phyloP scores from a whole-genome alignment of 2,329 filamentous ascomycete species.

The Calonectria crousiana region DNA sequence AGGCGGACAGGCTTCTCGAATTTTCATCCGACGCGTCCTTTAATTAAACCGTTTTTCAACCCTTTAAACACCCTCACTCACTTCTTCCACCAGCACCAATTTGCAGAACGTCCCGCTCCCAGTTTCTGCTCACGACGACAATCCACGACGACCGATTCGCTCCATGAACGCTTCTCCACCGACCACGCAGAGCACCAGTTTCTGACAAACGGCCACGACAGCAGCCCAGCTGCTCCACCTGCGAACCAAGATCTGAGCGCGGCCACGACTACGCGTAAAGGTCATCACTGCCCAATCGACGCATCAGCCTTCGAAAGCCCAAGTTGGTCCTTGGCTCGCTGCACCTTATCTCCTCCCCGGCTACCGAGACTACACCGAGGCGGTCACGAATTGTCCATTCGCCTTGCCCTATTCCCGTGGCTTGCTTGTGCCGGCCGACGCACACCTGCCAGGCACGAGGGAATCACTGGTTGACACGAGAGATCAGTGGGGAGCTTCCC shows the following conservation, averaged over 20 bases:
- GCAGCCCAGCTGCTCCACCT: slow-evolving; percentile 10
- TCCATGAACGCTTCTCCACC: not conserved
- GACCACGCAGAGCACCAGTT: not conserved
- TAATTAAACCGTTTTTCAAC: not conserved
- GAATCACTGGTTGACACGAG: slow-evolving; percentile 33
- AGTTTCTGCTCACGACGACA: not conserved
- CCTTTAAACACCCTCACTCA: not conserved
- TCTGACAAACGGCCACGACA: slow-evolving; percentile 19
- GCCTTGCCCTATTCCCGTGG: not conserved
- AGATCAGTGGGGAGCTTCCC: slow-evolving; percentile 30
- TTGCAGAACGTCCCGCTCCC: not conserved
- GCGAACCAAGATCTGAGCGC: slow-evolving; percentile 21
- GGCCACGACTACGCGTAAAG: not conserved
- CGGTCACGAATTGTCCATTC: slow-evolving; percentile 11
- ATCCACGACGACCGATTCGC: not conserved
- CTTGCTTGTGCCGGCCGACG: slow-evolving; percentile 13
- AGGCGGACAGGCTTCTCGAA: slow-evolving; percentile 19
- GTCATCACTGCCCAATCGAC: slow-evolving; percentile 17
- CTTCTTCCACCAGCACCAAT: not conserved
- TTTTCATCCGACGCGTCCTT: not conserved
- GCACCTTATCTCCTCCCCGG: not conserved
- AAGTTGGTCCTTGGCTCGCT: not conserved
- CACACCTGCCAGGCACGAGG: slow-evolving; percentile 26
- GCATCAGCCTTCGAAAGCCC: not conserved
- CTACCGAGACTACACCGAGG: slow-evolving; percentile 13